Conservation (phyloP, 371 early-diverging fungal genomes). For the Polyrhizophydium stewartii region DNA sequence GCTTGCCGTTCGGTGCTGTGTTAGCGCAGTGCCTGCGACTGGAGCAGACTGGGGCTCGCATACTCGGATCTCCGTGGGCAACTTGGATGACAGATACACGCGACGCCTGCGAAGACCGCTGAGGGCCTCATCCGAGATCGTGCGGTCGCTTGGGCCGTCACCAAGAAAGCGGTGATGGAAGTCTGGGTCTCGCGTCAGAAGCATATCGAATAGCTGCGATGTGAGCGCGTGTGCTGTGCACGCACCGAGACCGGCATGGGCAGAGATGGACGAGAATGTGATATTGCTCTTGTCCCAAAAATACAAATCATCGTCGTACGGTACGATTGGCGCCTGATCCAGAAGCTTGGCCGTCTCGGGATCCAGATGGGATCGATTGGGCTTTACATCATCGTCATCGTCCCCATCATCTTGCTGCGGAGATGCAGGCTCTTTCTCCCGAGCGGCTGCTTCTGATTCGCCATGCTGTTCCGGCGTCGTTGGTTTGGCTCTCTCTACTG, state of each 20-base stretch:
- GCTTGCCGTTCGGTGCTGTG: too few relatives aligned
- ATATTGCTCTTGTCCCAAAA: not conserved
- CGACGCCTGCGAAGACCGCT: not conserved
- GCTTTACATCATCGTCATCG: too few relatives aligned
- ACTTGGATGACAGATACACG: not conserved
- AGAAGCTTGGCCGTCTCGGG: not conserved
- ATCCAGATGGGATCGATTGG: too few relatives aligned
- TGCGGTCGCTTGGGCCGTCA: not conserved
- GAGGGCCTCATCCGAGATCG: not conserved
- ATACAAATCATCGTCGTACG: not conserved
- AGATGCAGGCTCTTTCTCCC: too few relatives aligned
- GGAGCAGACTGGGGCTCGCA: too few relatives aligned
- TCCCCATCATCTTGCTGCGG: too few relatives aligned
- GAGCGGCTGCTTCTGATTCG: too few relatives aligned
- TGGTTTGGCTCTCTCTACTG: too few relatives aligned
- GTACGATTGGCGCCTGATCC: not conserved
- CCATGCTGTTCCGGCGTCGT: too few relatives aligned
- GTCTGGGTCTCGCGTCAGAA: not conserved
- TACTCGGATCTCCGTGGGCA: too few relatives aligned
- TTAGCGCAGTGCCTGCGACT: too few relatives aligned
- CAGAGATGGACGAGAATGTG: not conserved
- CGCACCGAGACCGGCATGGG: not conserved
- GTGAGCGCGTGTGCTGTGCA: not conserved
- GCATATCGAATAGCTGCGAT: too few relatives aligned
- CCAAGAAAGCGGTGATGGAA: slow-evolving; percentile 3